phyloP scores from a whole-genome alignment of 192 early-diverging fungal genomes.

The Phlyctochytrium arcticum region DNA sequence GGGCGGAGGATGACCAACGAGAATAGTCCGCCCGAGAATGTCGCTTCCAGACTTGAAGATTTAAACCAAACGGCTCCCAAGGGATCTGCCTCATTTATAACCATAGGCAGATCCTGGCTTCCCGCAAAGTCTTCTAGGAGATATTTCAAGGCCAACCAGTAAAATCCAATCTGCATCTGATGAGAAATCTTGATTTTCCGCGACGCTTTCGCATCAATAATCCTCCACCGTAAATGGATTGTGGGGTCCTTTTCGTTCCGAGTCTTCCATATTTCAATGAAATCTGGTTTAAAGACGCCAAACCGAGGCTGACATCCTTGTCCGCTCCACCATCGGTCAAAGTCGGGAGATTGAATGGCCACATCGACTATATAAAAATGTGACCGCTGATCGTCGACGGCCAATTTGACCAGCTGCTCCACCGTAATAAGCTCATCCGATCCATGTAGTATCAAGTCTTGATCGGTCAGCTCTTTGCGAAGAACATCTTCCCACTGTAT shows the following conservation, averaged over 20 bases:
- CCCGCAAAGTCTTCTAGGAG: neutral
- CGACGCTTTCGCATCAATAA: slow-evolving; percentile 37
- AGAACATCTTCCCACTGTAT: slow-evolving; percentile 30
- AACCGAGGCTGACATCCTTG: neutral
- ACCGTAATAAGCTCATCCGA: neutral
- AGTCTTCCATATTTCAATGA: slow-evolving; percentile 9
- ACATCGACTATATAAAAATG: slow-evolving; percentile 17
- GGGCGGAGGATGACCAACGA: slow-evolving; percentile 10
- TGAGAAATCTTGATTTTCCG: slow-evolving; percentile 29
- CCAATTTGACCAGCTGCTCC: slow-evolving; percentile 1
- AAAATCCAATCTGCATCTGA: slow-evolving; percentile 37
- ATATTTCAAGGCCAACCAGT: slow-evolving; percentile 6
- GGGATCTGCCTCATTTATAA: slow-evolving; percentile 1
- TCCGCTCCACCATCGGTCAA: neutral
- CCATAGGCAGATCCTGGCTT: neutral
- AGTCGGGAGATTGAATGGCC: slow-evolving; percentile 4
- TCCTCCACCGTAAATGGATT: neutral
- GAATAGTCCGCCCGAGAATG: slow-evolving; percentile 1
- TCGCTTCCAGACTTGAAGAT: too few species aligned
- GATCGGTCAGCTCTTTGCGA: neutral
- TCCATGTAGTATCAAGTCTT: slow-evolving; percentile 1
- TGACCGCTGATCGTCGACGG: slow-evolving; percentile 5
- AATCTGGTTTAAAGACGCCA: slow-evolving; percentile 28
- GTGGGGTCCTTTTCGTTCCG: neutral
- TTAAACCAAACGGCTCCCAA: slow-evolving; percentile 7